Percentiles rank a stretch among this genome's conserved stretches.
phyloP scores from a whole-genome alignment of 768 basidiomycete genomes.

The Lanmaoa pseudosensibilis region DNA sequence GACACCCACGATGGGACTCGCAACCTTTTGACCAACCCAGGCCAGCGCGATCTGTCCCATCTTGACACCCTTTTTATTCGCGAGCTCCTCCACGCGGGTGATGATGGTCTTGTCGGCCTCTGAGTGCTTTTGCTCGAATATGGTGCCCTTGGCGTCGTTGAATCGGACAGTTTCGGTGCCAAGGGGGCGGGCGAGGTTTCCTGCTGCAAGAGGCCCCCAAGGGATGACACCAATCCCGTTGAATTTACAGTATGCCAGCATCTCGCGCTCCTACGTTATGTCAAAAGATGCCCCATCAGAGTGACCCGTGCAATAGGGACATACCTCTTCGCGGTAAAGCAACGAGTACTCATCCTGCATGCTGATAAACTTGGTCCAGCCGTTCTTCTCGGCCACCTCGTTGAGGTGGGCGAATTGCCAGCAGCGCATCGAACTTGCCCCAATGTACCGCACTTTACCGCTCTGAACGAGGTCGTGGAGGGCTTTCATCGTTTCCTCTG shows the following conservation, averaged over 20 bases:
- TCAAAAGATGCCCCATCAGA: background rate
- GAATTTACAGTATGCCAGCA: slow-evolving; percentile 45
- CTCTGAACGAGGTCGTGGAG: slow-evolving; percentile 48
- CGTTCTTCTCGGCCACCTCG: slow-evolving; percentile 42
- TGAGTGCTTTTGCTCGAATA: slow-evolving; percentile 23
- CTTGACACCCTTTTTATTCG: slow-evolving; percentile 38
- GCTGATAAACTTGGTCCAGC: slow-evolving; percentile 55
- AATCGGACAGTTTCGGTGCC: slow-evolving; percentile 26
- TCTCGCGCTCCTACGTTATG: slow-evolving; percentile 40
- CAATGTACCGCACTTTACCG: slow-evolving; percentile 53
- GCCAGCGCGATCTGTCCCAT: slow-evolving; percentile 50
- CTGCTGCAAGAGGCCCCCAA: slow-evolving; percentile 45
- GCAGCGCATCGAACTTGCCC: slow-evolving; percentile 46
- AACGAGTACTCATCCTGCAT: slow-evolving; percentile 57
- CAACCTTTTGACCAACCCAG: slow-evolving; percentile 43
- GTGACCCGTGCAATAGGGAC: background rate
- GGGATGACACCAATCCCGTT: slow-evolving; percentile 56
- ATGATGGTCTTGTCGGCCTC: slow-evolving; percentile 39
- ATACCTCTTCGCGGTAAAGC: slow-evolving; percentile 54
- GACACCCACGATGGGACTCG: slow-evolving; percentile 47
- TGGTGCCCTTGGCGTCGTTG: slow-evolving; percentile 16
- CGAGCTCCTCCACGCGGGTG: slow-evolving; percentile 41
- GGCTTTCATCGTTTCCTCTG: slow-evolving; percentile 50
- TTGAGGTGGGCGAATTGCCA: slow-evolving; percentile 49
- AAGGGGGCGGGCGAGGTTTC: slow-evolving; percentile 40